phyloP scores from a whole-genome alignment of 2,329 filamentous ascomycete genomes.

The Microcyclosporella mali region DNA sequence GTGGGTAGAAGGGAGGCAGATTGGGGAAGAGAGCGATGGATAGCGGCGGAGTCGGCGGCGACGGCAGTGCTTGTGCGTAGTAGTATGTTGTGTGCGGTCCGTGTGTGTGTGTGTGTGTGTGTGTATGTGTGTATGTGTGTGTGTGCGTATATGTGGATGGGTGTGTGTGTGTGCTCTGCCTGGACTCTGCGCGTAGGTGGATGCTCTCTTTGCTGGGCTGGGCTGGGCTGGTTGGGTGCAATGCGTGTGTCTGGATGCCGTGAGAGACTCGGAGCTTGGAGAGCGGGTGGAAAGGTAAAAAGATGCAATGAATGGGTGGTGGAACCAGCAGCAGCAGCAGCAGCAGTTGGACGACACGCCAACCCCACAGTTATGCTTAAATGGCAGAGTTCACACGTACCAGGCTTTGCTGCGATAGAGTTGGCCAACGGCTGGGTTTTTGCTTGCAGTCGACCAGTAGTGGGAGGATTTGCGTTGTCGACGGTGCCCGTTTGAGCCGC shows the following conservation, averaged over 20 bases:
- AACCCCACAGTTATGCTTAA: constrained; percentile 29
- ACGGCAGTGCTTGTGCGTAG: no score
- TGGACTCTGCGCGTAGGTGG: no score
- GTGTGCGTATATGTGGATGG: no score
- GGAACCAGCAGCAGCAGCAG: constrained; percentile 2
- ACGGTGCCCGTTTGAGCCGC: constrained; percentile 4
- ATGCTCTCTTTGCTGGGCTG: no score
- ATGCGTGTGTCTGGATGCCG: background rate
- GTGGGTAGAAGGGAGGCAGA: no score
- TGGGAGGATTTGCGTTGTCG: constrained; percentile 12
- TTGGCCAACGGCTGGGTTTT: constrained; percentile 23
- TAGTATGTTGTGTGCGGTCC: no score
- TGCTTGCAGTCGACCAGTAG: no score
- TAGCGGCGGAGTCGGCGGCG: no score
- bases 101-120: no score
- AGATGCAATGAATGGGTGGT: background rate
- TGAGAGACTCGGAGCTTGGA: background rate
- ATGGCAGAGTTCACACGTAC: constrained; percentile 25
- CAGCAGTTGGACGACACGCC: constrained; percentile 3
- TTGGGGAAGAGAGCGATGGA: no score
- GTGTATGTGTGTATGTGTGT: no score
- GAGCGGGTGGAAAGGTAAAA: background rate
- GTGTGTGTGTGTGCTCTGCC: no score
- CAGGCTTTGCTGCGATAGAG: constrained; percentile 22
- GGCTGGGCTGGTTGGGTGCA: constrained; percentile 1